Evolutionary conservation across 768 basidiomycete genomes (phyloP), one percentile per base, ranked within the genome.

Genomic region (Sistotremastrum suecicum): DNA sequence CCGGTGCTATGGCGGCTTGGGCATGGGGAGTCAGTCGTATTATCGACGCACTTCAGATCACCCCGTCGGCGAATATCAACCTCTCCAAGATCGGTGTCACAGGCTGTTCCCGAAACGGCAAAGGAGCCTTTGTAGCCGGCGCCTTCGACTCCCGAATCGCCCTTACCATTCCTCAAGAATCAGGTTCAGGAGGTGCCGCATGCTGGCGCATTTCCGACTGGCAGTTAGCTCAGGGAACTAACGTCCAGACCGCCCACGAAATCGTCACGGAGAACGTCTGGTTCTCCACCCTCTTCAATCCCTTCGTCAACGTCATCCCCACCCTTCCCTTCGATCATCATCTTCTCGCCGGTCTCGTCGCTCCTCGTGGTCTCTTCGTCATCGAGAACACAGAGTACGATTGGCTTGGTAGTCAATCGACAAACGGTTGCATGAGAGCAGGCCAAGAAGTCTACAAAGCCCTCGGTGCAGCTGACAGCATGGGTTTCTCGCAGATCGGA

Each of bases 201-300:
- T 73, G 70, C 61, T 78, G 76, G 76, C 69, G 75, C 38, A 61
- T 78, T 47, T 76, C 74, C 28, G 66, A 71, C 52, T 67, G 54
- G 41, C 67, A 73, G 65, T 57, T 66, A 50, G 51, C 56, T 34
- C 54, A 52, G n/a, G 75, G 74, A 2, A 60, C 60, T 31, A 51
- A 50, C 42, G 71, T 71, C 2, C 76, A 78, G 58, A 73, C 72
- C 5, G 74, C 75, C 3, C 64, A 66, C 4, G 70, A 78, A 56
- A 78, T 78, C 52, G 69, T 78, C 46, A 59, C 58, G 37, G 75
- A 78, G 63, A 76, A 78, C 56, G 74, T 75, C 33, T 78, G 76
- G 75, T 74, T 76, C 67, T 71, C 71, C 31, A 60, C 66, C 11
- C 56, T 54, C 43, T 76, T 76, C 59, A 59, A 68, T 45, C 59